Conservation (phyloP, 2,329 filamentous ascomycete species). For the Aspergillus piperis region DNA sequence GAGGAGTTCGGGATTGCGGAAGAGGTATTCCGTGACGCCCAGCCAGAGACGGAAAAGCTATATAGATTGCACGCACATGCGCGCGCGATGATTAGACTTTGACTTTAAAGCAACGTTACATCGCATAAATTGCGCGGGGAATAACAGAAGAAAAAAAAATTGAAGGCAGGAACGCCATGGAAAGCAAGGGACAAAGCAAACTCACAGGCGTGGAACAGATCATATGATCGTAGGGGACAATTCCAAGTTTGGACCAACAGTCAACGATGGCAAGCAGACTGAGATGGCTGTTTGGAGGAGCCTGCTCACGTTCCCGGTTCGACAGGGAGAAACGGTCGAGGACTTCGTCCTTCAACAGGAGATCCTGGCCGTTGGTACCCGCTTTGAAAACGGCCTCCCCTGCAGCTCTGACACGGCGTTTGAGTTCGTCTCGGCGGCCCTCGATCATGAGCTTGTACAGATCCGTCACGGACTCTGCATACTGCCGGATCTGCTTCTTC, state of each 20-base stretch:
- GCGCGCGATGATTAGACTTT: background rate
- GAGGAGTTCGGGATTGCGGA: slow-evolving; percentile 76
- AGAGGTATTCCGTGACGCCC: slow-evolving; percentile 95
- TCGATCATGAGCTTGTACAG: slow-evolving; percentile 97
- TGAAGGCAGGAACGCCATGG: background rate
- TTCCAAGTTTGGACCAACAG: slow-evolving; percentile 92
- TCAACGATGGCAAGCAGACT: slow-evolving; percentile 95
- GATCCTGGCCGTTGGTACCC: slow-evolving; percentile 56
- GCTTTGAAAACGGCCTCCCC: slow-evolving; percentile 69
- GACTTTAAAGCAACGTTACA: background rate
- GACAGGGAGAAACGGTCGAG: slow-evolving; percentile 88
- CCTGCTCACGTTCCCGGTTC: slow-evolving; percentile 63
- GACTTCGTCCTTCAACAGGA: slow-evolving; percentile 76
- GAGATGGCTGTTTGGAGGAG: slow-evolving; percentile 85
- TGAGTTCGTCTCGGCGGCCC: slow-evolving; percentile 74
- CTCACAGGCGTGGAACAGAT: slow-evolving; percentile 89
- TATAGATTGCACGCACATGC: slow-evolving; percentile 28
- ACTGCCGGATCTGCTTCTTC: slow-evolving; percentile 89
- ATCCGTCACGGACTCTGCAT: slow-evolving; percentile 87
- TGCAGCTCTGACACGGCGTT: slow-evolving; percentile 73
- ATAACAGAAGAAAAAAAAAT: background rate
- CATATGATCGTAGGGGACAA: slow-evolving; percentile 98
- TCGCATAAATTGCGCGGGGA: background rate
- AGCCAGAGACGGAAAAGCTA: slow-evolving; percentile 91
- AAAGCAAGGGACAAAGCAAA: slow-evolving; percentile 28